phyloP scores from a whole-genome alignment of 208 protist genomes.

The Leptomonas pyrrhocoris region DNA sequence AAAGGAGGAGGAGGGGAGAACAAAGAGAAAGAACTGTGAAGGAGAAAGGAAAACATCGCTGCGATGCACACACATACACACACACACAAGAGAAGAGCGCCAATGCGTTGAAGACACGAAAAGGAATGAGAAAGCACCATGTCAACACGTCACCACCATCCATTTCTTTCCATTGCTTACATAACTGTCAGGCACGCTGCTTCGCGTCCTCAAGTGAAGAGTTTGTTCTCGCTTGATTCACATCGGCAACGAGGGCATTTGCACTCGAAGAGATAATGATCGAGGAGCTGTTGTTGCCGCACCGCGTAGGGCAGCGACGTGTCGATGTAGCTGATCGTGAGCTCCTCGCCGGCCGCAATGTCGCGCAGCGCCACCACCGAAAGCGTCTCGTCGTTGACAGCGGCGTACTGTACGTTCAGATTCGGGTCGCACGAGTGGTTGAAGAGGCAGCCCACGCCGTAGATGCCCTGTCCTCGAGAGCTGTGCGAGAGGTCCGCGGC shows the following conservation, averaged over 20 bases:
- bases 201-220: too few relatives aligned
- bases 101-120: neutral
- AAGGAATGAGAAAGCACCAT: neutral
- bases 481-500: slow-evolving; percentile 30
- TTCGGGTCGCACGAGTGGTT: slow-evolving; percentile 86
- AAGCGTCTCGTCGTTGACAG: slow-evolving; percentile 64
- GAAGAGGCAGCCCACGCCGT: slow-evolving; percentile 71
- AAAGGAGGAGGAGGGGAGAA: neutral
- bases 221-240: slow-evolving; percentile 7
- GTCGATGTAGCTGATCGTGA: slow-evolving; percentile 81
- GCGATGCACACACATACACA: too few relatives aligned
- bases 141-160: neutral
- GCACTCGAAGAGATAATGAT: slow-evolving; percentile 84
- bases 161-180: neutral
- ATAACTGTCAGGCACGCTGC: neutral
- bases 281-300: slow-evolving; percentile 65
- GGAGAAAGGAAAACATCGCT: too few relatives aligned
- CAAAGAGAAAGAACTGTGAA: too few relatives aligned
- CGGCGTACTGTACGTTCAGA: slow-evolving; percentile 58
- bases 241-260: slow-evolving; percentile 40
- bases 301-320: slow-evolving; percentile 38
- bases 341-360: slow-evolving; percentile 61
- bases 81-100: neutral
- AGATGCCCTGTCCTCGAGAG: slow-evolving; percentile 68
- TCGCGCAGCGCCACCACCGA: slow-evolving; percentile 63